Conservation (phyloP, 1,284 basidiomycete genomes). For the Rhodotorula sp. region DNA sequence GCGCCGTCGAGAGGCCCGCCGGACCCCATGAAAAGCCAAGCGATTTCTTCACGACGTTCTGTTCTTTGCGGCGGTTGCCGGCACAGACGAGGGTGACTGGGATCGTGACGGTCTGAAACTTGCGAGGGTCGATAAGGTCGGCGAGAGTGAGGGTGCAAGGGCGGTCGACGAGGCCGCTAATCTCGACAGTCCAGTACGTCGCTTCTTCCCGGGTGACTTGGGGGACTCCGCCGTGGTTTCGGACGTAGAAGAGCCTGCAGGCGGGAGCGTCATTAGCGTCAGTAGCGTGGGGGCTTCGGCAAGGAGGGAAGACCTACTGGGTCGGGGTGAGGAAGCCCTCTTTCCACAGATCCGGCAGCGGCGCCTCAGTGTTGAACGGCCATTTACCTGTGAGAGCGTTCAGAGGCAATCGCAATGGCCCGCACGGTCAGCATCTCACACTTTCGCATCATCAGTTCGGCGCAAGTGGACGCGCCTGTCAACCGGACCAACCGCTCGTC, state of each 20-base stretch:
- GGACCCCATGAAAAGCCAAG: constrained; percentile 51
- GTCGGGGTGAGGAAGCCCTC: constrained; percentile 64
- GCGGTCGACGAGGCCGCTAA: constrained; percentile 53
- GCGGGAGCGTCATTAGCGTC: too few species aligned
- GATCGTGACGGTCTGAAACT: constrained; percentile 59
- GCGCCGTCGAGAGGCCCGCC: constrained; percentile 58
- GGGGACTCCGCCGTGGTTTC: constrained; percentile 66
- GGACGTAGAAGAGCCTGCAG: constrained; percentile 60
- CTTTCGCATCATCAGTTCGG: constrained; percentile 39
- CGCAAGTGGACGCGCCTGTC: constrained; percentile 45
- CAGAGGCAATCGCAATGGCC: too few species aligned
- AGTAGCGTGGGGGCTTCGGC: too few species aligned
- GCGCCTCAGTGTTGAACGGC: constrained; percentile 63
- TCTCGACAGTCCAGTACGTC: constrained; percentile 55
- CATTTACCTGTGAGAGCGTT: constrained; percentile 47
- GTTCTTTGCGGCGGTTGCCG: constrained; percentile 67
- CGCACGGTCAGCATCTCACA: not conserved
- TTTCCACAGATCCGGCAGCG: constrained; percentile 55
- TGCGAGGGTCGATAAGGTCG: constrained; percentile 52
- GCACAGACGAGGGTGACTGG: constrained; percentile 68
- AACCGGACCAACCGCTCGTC: constrained; percentile 54
- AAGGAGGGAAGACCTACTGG: constrained; percentile 18
- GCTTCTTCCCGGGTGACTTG: constrained; percentile 52
- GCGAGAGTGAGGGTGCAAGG: constrained; percentile 53
- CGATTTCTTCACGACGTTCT: constrained; percentile 65